These are phyloP conservation scores for Picea mariana DNA, from an alignment of 83 land plant species.

Conservation along the genomic window DNA sequence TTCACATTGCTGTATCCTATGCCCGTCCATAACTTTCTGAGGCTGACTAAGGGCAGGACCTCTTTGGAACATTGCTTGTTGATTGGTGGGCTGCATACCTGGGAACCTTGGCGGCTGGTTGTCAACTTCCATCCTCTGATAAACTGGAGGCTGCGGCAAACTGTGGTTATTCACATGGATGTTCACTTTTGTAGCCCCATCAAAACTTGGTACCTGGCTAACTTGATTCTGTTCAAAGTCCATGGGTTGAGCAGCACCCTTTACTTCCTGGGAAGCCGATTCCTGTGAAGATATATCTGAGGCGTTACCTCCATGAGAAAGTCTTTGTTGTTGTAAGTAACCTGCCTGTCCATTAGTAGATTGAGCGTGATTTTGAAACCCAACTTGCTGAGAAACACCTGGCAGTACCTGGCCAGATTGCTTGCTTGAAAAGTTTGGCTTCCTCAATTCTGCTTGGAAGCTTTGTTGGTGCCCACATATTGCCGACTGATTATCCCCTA, in stretches of 20 bases:
- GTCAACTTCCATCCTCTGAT: slow-evolving; percentile 15
- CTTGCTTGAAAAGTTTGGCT: slow-evolving; percentile 7
- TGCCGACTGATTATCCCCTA: background rate
- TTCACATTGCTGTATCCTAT: background rate
- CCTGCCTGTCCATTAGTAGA: background rate
- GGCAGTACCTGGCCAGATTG: slow-evolving; percentile 8
- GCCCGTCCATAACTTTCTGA: no score
- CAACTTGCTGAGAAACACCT: background rate
- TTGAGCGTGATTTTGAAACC: slow-evolving; percentile 11
- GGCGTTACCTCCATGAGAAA: background rate
- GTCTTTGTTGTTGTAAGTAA: slow-evolving; percentile 4
- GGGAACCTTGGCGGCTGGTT: slow-evolving; percentile 16
- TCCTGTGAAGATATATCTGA: slow-evolving; percentile 18
- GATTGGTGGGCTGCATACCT: slow-evolving; percentile 14
- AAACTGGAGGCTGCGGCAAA: slow-evolving; percentile 6
- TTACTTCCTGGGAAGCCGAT: slow-evolving; percentile 24
- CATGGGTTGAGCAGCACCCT: background rate
- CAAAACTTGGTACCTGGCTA: slow-evolving; percentile 20
- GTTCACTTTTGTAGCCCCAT: slow-evolving; percentile 21
- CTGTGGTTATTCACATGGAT: slow-evolving; percentile 14
- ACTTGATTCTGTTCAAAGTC: background rate
- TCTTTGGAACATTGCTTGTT: slow-evolving; percentile 11
- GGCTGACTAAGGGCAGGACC: background rate
- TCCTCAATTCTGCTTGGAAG: slow-evolving; percentile 3
- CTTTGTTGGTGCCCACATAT: background rate